Percentiles rank a stretch among this genome's conserved stretches.
phyloP scores from a whole-genome alignment of 306 rosid genomes.

The Acacia crassicarpa region DNA sequence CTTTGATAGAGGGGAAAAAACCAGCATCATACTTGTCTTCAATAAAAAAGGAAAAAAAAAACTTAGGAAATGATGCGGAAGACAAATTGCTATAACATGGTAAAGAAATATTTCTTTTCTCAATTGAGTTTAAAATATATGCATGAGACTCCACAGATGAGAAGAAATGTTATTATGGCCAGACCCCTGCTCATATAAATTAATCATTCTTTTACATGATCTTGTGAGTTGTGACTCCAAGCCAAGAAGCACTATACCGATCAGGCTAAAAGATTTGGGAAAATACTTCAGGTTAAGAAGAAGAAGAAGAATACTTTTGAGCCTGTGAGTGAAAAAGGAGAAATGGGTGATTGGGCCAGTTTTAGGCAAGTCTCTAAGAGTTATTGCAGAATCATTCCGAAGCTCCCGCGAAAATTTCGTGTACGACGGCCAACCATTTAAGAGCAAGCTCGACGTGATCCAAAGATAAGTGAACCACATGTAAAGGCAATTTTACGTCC shows the following conservation, averaged over 20 bases:
- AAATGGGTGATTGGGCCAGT: constrained; percentile 7
- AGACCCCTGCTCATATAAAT: not conserved
- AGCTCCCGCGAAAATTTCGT: constrained; percentile 1
- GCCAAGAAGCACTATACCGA: not conserved
- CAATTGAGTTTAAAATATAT: constrained; percentile 28
- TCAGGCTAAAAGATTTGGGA: not conserved
- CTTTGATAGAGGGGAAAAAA: not conserved
- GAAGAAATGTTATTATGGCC: not conserved
- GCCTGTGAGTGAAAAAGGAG: constrained; percentile 15
- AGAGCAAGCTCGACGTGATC: constrained; percentile 17
- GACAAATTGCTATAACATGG: not conserved
- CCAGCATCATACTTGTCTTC: not conserved
- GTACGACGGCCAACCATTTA: constrained; percentile 8
- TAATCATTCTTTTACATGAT: not conserved
- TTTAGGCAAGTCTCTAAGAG: constrained; percentile 23
- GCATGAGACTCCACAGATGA: not conserved
- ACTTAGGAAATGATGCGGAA: not conserved
- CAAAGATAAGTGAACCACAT: not conserved
- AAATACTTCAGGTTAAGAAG: constrained; percentile 2
- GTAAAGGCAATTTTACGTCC: not conserved
- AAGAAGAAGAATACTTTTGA: not conserved
- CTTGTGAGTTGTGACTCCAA: not conserved
- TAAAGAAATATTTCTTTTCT: not conserved
- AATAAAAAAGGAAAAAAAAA: not conserved
- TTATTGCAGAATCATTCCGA: constrained; percentile 22